Conservation (phyloP, 108 stramenopile genomes). For the Stephanodiscus minutulus region DNA sequence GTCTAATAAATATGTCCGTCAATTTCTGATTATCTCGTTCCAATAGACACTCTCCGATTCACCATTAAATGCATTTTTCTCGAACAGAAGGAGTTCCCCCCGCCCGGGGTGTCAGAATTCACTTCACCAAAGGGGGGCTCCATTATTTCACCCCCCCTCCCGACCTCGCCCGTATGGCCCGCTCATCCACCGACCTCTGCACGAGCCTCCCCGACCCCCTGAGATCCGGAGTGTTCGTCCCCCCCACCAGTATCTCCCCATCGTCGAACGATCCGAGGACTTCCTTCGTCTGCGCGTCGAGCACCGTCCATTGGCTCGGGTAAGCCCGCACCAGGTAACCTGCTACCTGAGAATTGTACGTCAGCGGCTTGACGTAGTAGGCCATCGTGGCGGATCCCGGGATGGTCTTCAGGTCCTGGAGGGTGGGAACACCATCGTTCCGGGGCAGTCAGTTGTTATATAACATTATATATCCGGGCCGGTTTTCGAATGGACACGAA, state of each 20-base stretch:
- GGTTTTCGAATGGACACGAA: too few species aligned
- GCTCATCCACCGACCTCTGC: constrained; percentile 69
- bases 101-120: too few species aligned
- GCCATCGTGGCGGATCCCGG: constrained; percentile 70
- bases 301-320: constrained; percentile 59
- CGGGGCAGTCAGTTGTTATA: background rate
- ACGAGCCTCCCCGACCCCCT: constrained; percentile 59
- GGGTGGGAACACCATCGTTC: background rate
- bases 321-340: constrained; percentile 68
- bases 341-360: constrained; percentile 79
- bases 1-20: too few species aligned
- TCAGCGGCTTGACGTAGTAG: constrained; percentile 76
- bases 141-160: background rate
- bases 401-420: constrained; percentile 56
- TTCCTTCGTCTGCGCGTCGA: constrained; percentile 53
- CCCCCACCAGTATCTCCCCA: constrained; percentile 58
- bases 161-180: constrained; percentile 57
- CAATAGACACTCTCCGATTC: too few species aligned
- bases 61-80: too few species aligned
- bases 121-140: too few species aligned
- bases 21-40: too few species aligned
- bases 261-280: constrained; percentile 56
- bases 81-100: too few species aligned
- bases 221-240: constrained; percentile 78
- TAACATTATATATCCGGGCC: background rate